Conservation (phyloP, 31 red algal species). For the Odonthalia washingtoniensis region DNA sequence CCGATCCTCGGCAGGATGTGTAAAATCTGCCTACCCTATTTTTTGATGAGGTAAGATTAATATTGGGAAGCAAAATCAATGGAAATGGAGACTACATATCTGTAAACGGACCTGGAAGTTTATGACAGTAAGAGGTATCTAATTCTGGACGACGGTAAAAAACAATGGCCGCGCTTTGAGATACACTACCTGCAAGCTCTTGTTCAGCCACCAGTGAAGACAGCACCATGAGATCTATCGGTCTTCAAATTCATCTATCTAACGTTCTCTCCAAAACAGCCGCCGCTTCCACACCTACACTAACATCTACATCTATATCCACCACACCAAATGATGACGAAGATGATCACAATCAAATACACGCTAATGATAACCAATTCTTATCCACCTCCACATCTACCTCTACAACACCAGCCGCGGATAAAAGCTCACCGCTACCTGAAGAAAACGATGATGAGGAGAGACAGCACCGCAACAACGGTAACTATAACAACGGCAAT, state of each 20-base stretch:
- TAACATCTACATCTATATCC: slow-evolving; percentile 1
- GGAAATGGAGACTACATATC: too few species aligned
- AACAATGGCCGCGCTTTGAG: slow-evolving; percentile 34
- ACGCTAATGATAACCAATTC: background rate
- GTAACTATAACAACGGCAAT: too few species aligned
- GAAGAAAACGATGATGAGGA: background rate
- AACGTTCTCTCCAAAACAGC: slow-evolving; percentile 15
- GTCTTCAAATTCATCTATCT: background rate
- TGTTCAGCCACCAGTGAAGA: slow-evolving; percentile 59
- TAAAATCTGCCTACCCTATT: too few species aligned
- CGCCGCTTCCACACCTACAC: background rate
- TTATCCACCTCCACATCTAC: background rate
- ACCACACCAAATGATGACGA: slow-evolving; percentile 34
- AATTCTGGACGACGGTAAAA: background rate
- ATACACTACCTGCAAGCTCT: slow-evolving; percentile 54
- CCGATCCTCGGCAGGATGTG: too few species aligned
- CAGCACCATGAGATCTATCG: background rate
- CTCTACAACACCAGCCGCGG: background rate
- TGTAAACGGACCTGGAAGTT: too few species aligned
- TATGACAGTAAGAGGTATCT: too few species aligned
- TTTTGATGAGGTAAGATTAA: too few species aligned
- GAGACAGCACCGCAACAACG: too few species aligned
- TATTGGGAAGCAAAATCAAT: too few species aligned
- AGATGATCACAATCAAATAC: background rate
- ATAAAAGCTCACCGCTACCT: background rate